phyloP scores from a whole-genome alignment of 1,284 basidiomycete species.

The Waitea zeae region DNA sequence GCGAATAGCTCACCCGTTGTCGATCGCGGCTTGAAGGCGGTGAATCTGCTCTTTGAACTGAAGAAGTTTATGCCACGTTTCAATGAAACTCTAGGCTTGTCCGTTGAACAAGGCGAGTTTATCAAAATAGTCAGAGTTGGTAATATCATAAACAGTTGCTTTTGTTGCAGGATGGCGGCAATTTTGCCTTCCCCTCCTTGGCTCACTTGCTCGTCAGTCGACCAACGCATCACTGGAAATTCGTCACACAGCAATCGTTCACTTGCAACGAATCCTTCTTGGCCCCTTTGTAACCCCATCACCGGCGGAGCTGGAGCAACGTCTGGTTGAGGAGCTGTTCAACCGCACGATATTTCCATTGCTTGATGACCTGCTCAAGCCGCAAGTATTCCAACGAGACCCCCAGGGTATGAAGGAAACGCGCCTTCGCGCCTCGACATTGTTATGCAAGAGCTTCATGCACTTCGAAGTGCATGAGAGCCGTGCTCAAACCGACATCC shows the following conservation, averaged over 20 bases:
- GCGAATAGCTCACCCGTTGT: constrained; percentile 54
- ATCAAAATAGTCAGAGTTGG: background rate
- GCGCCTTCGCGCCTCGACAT: constrained; percentile 68
- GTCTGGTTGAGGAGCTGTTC: constrained; percentile 71
- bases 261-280: constrained; percentile 79
- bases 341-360: constrained; percentile 85
- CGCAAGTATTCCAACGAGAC: constrained; percentile 67
- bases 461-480: constrained; percentile 73
- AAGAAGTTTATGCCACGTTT: constrained; percentile 45
- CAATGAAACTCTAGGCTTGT: constrained; percentile 17
- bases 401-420: constrained; percentile 83
- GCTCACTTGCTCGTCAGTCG: constrained; percentile 71
- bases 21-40: constrained; percentile 66
- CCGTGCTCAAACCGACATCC: constrained; percentile 49
- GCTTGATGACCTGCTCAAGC: constrained; percentile 81
- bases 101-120: constrained; percentile 28
- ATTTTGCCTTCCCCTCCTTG: constrained; percentile 67
- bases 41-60: constrained; percentile 66
- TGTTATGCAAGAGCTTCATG: constrained; percentile 92
- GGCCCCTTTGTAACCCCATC: constrained; percentile 61
- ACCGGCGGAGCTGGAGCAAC: constrained; percentile 35
- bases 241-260: constrained; percentile 68
- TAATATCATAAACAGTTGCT: background rate
- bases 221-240: constrained; percentile 76
- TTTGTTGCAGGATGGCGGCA: constrained; percentile 55